Base-by-base conservation (phyloP, 2,329 filamentous ascomycete genomes). In the Diaporthe sp. region DNA sequence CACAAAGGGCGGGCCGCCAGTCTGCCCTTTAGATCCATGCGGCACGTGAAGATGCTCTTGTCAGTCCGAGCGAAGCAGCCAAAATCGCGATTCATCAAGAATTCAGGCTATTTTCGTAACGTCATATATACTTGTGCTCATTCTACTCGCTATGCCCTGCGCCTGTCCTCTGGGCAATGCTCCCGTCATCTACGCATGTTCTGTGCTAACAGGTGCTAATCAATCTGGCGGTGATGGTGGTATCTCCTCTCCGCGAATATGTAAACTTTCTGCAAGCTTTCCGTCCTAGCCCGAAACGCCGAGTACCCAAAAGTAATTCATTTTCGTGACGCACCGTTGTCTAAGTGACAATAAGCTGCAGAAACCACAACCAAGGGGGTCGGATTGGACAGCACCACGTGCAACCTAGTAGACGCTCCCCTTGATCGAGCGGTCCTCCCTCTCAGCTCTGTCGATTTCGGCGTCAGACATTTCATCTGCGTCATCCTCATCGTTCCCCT, bases 381-480 rank as follows among this genome's bases (percentile, higher is more conserved):
- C n/a, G 22, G 35, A 4, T 5, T 4, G 39, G 6, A n/a, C n/a
- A 58, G 19, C 12, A 53, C 19, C 39, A 30, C 22, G 10, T 44
- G 8, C 10, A 6, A 47, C 37, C 83, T 80, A 92, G 79, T 91
- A 92, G 6, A 93, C 88, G 77, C 90, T 92, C 32, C 88, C 90
- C 32, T 79, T 81, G 9, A 92, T 83, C 77, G 90, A 92, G 75
- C 86, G 87, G 70, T 93, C 91, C 75, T 88, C 82, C 76, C 79
- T 83, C 81, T 91, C 88, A 12, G 85, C 85, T 72, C 82, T 78
- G 32, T 82, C 81, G n/a, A 86, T 61, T 35, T 83, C 63, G n/a
- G 63, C 63, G 17, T 68, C 82, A 39, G 84, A 82, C 19, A 76
- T 66, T 58, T 81, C 79, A 42, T 77, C 78, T 66, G 25, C 59